phyloP scores from a whole-genome alignment of 768 basidiomycete species.

The Suillus paluster region DNA sequence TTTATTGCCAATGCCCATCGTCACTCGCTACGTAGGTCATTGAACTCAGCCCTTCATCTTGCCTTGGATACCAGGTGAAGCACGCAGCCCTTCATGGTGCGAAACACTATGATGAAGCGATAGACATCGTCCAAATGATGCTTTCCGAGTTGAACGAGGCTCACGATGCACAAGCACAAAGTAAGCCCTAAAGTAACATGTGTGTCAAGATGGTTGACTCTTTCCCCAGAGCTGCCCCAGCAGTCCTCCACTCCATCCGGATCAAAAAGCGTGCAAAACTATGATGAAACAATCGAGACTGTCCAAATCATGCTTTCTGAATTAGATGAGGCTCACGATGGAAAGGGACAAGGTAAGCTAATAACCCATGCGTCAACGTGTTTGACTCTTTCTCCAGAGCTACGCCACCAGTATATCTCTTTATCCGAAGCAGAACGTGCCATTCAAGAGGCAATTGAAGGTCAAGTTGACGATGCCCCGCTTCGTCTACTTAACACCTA shows the following conservation, averaged over 20 bases:
- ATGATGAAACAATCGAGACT: background rate
- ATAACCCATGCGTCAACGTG: background rate
- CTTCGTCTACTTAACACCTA: background rate
- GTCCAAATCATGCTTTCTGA: background rate
- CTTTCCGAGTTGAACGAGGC: background rate
- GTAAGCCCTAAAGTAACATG: background rate
- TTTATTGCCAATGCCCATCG: background rate
- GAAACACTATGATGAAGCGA: background rate
- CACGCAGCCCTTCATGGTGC: background rate
- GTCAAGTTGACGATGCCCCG: background rate
- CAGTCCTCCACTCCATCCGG: background rate
- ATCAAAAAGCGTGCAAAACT: too few relatives aligned
- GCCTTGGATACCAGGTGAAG: background rate
- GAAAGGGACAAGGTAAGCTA: background rate
- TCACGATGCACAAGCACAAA: background rate
- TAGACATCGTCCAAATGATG: background rate
- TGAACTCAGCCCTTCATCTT: background rate
- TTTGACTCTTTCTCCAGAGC: background rate
- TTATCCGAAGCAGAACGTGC: background rate
- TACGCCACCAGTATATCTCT: background rate
- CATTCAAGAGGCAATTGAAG: background rate
- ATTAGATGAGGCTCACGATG: background rate
- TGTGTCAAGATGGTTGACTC: too few relatives aligned
- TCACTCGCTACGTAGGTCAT: background rate
- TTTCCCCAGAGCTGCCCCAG: too few relatives aligned